Evolutionary conservation across 345 rosid genomes (phyloP).

Genomic region (Carallia pectinifolia): DNA sequence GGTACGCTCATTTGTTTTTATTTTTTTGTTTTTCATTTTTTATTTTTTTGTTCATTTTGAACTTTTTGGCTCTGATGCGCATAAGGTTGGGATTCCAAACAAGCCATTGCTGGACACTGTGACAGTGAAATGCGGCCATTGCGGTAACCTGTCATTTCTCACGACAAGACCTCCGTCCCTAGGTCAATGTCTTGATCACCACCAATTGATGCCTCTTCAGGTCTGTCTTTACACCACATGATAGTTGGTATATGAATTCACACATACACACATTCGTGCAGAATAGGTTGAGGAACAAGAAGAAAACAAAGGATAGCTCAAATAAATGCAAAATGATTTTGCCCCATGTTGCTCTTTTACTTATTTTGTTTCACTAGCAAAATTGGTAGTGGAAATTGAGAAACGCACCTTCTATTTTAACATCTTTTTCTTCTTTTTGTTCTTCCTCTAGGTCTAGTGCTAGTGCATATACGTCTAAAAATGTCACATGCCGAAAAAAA

Average conservation of each 20-base stretch:
- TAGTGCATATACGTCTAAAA: too few species aligned
- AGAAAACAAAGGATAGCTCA: neutral
- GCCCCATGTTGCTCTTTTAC: too few species aligned
- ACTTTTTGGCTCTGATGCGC: neutral
- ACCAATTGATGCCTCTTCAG: slow-evolving; percentile 53
- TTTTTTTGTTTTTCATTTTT: too few species aligned
- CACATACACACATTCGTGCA: neutral
- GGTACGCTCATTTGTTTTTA: too few species aligned
- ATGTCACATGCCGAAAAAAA: too few species aligned
- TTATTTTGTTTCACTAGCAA: too few species aligned
- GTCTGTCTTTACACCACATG: slow-evolving; percentile 17
- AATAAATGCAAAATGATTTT: too few species aligned
- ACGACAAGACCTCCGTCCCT: slow-evolving; percentile 76
- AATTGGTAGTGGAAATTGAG: too few species aligned
- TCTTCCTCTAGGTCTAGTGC: too few species aligned
- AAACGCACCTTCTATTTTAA: too few species aligned
- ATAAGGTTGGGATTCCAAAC: slow-evolving; percentile 89
- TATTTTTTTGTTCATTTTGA: too few species aligned
- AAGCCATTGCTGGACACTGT: slow-evolving; percentile 84
- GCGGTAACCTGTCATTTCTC: slow-evolving; percentile 88
- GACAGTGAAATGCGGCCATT: slow-evolving; percentile 97
- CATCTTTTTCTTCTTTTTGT: too few species aligned
- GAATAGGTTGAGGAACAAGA: neutral
- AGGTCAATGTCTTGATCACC: slow-evolving; percentile 67
- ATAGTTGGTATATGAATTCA: neutral